Evolutionary conservation across 352 stramenopile genomes (phyloP).

Genomic region (Globisporangium parvum): DNA sequence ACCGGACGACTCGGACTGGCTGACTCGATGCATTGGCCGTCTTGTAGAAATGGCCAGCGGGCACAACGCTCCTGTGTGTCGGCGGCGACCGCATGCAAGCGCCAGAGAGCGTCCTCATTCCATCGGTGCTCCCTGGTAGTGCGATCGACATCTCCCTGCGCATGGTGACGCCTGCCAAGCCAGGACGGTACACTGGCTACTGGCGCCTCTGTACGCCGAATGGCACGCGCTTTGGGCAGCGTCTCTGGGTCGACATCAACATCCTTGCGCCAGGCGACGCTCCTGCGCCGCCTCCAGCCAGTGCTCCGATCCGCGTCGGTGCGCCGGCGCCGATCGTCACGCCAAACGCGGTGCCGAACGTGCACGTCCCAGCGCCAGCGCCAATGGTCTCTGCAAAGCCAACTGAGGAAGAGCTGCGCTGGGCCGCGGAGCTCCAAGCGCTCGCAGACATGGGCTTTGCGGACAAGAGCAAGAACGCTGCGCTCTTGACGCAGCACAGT

Average conservation of each 20-base stretch:
- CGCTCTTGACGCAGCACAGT: slow-evolving; percentile 48
- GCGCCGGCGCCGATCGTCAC: slow-evolving; percentile 25
- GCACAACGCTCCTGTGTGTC: slow-evolving; percentile 61
- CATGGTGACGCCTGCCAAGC: slow-evolving; percentile 38
- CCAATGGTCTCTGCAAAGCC: slow-evolving; percentile 18
- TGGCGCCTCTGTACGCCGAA: slow-evolving; percentile 81
- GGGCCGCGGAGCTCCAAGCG: slow-evolving; percentile 33
- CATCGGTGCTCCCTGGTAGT: slow-evolving; percentile 54
- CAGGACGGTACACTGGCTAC: slow-evolving; percentile 82
- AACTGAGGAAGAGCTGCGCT: slow-evolving; percentile 40
- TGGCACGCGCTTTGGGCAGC: slow-evolving; percentile 81
- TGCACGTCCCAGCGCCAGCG: slow-evolving; percentile 27
- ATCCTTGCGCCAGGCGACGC: slow-evolving; percentile 44
- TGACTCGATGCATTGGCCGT: too few species aligned
- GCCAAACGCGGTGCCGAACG: slow-evolving; percentile 8
- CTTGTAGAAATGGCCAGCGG: slow-evolving; percentile 62
- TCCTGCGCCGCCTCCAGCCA: slow-evolving; percentile 26
- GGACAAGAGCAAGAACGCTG: slow-evolving; percentile 44
- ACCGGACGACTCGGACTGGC: too few species aligned
- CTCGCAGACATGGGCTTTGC: slow-evolving; percentile 71
- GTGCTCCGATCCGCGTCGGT: slow-evolving; percentile 28
- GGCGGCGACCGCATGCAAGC: slow-evolving; percentile 73
- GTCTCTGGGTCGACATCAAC: slow-evolving; percentile 83
- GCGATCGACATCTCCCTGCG: slow-evolving; percentile 71
- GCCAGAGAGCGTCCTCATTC: slow-evolving; percentile 65